A percentile compares a stretch with the other conserved stretches of the same genome.
These are phyloP conservation scores for Cymbopogon citratus DNA, from an alignment of 176 grass and related monocot genomes.

Conservation along the genomic window DNA sequence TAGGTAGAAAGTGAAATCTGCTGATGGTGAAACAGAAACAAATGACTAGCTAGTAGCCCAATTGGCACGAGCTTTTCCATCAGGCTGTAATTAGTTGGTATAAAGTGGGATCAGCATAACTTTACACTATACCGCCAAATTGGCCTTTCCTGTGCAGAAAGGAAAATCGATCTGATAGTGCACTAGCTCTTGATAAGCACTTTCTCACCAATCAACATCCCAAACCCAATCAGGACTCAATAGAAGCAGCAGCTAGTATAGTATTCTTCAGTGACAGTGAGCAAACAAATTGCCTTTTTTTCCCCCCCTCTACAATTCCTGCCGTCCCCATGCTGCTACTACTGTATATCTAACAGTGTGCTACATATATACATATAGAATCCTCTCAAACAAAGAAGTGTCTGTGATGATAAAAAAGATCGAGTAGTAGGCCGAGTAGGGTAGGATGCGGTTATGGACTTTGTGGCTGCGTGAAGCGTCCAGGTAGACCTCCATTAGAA, in stretches of 20 bases:
- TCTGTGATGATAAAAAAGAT: neutral
- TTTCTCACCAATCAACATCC: conserved; percentile 26
- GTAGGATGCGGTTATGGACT: neutral
- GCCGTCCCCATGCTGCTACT: neutral
- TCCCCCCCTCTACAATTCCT: neutral
- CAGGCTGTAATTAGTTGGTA: neutral
- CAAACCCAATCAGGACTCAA: neutral
- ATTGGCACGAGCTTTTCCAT: neutral
- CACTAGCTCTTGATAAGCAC: conserved; percentile 4
- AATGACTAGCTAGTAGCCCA: neutral
- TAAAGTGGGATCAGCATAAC: neutral
- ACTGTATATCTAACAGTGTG: neutral
- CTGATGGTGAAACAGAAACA: neutral
- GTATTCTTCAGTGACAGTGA: neutral
- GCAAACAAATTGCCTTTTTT: neutral
- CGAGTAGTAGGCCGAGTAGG: neutral
- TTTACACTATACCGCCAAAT: conserved; percentile 21
- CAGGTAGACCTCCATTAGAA: conserved; percentile 25
- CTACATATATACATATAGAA: neutral
- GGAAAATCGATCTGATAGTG: neutral
- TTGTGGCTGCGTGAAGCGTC: neutral
- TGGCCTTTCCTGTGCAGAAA: conserved; percentile 1
- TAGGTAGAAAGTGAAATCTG: neutral
- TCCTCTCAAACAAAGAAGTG: neutral
- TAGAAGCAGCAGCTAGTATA: neutral